Evolutionary conservation across 805 yeast genomes (phyloP).

Genomic region (Yarrowia keelungensis): DNA sequence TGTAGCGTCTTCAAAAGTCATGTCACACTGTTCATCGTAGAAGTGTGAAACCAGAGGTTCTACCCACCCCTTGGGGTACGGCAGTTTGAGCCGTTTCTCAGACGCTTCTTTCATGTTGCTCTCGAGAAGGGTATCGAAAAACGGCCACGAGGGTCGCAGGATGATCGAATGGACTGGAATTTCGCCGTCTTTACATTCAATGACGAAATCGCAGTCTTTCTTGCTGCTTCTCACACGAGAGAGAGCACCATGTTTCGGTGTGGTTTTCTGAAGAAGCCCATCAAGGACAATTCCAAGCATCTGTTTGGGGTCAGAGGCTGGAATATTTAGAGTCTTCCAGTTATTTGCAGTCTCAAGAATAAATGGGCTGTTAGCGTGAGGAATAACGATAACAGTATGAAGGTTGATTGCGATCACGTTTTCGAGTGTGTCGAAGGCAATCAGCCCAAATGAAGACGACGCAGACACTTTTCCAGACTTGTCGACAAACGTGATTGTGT

Average conservation of each 20-base stretch:
- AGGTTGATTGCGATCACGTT: background rate
- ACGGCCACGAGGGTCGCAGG: background rate
- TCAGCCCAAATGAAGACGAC: background rate
- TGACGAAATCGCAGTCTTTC: background rate
- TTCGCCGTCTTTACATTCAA: background rate
- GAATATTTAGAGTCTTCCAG: background rate
- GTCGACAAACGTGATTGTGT: slow-evolving; percentile 2
- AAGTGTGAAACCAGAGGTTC: background rate
- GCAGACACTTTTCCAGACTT: background rate
- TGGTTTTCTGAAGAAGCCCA: background rate
- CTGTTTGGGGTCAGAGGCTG: background rate
- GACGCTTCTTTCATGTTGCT: background rate
- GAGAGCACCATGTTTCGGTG: background rate
- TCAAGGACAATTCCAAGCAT: background rate
- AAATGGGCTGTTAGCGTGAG: background rate
- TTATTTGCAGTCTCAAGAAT: background rate
- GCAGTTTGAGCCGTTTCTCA: background rate
- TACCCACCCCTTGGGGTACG: background rate
- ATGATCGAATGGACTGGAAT: background rate
- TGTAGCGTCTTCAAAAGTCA: background rate
- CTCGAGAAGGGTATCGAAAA: background rate
- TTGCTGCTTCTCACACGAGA: background rate
- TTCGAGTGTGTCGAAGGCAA: background rate
- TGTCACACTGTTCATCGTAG: background rate
- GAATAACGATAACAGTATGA: background rate